Evolutionary conservation across 352 stramenopile genomes (phyloP), one percentile per base, ranked within the genome.

Genomic region (Globisporangium okanoganense): DNA sequence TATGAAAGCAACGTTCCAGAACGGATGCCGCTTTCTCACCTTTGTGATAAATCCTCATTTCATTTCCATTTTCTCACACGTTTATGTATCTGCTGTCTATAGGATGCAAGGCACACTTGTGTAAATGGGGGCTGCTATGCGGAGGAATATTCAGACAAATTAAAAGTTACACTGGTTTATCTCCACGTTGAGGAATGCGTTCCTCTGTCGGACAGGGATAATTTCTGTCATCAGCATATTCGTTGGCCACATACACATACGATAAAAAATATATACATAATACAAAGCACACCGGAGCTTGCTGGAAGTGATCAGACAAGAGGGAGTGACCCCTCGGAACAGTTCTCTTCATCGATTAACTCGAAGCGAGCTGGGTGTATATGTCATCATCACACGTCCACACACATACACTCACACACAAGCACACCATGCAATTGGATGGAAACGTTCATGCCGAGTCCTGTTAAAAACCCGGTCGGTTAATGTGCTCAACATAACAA

Each of bases 131-230:
- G 48, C 27, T 43, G 36, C n/a, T 43, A n/a, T 33, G 40, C 40
- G 40, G 40, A 43, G 48, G 48, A 70, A 73, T 88, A 88, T 85
- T 90, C 80, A 91, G 79, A 59, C 76, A 79, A 85, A 78, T 81
- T 82, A 82, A 82, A 89, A 94, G 85, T 94, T 94, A 94, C 85
- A 79, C 85, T 92, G 78, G 76, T 79, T 87, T 92, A 73, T 94
- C 85, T 85, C 76, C 85, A 89, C 75, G 72, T 79, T 71, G 68
- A 72, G 72, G 78, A 89, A 93, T 87, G 84, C 81, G 84, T 88
- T 89, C 84, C 75, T 76, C 73, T 71, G 82, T 94, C 85, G 76
- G 85, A 94, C 85, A 92, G 82, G 84, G 85, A 94, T 94, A 94
- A 94, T 78, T 80, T 71, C 61, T 77, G 67, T 91, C 85, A 91